These are phyloP conservation scores for Lanmaoa pseudosensibilis DNA, from an alignment of 768 basidiomycete genomes.

Conservation along the genomic window DNA sequence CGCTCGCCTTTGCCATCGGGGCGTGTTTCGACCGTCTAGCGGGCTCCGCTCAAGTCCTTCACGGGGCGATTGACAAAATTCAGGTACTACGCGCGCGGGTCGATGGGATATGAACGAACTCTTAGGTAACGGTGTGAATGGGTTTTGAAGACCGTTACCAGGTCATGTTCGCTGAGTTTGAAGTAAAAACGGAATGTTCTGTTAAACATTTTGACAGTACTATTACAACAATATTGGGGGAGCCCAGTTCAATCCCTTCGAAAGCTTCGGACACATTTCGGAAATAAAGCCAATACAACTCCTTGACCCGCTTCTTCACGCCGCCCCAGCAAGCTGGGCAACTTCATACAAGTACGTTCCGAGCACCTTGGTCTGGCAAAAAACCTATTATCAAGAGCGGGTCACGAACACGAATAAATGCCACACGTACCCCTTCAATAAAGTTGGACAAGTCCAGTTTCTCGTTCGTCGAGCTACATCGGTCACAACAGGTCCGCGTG, in stretches of 20 bases:
- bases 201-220: too few relatives aligned
- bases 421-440: slow-evolving; percentile 68
- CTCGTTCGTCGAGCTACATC: slow-evolving; percentile 82
- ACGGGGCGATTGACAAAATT: background rate
- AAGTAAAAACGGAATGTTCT: slow-evolving; percentile 8
- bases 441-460: slow-evolving; percentile 91
- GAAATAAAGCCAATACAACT: background rate
- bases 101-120: slow-evolving; percentile 1
- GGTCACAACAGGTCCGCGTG: background rate
- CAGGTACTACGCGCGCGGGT: background rate
- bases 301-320: slow-evolving; percentile 7
- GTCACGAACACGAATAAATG: background rate
- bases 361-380: slow-evolving; percentile 32
- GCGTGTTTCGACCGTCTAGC: background rate
- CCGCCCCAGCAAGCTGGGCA: slow-evolving; percentile 17
- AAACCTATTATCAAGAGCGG: background rate
- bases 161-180: slow-evolving; percentile 24
- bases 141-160: background rate
- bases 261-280: background rate
- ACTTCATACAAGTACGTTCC: slow-evolving; percentile 35
- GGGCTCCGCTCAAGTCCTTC: background rate
- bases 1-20: slow-evolving; percentile 16
- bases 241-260: background rate
- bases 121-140: background rate
- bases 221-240: background rate